These are phyloP conservation scores for Dacryopinax primogenitus DNA, from an alignment of 768 basidiomycete species.

Conservation along the genomic window DNA sequence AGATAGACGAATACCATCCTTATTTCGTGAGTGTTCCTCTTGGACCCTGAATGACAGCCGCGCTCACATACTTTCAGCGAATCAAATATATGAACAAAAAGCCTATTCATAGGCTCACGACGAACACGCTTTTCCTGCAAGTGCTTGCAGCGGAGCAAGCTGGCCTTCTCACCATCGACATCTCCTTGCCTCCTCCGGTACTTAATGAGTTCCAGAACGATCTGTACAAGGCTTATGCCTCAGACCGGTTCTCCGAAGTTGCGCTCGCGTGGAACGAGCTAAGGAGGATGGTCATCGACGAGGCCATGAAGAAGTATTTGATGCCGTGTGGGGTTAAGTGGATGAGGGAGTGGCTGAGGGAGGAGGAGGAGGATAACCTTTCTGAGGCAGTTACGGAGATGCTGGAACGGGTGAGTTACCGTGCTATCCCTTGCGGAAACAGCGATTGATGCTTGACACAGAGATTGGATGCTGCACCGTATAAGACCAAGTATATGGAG, in stretches of 20 bases:
- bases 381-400: constrained; percentile 52
- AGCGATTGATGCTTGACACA: constrained; percentile 24
- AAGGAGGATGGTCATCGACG: constrained; percentile 61
- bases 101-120: constrained; percentile 52
- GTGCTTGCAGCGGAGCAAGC: constrained; percentile 87
- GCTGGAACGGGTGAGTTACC: constrained; percentile 50
- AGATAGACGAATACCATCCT: constrained; percentile 36
- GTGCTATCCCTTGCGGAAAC: not conserved
- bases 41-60: not conserved
- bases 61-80: constrained; percentile 37
- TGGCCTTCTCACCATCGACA: constrained; percentile 62
- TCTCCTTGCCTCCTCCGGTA: constrained; percentile 50
- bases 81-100: constrained; percentile 91
- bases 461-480: constrained; percentile 78
- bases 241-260: constrained; percentile 71
- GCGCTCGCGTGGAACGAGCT: constrained; percentile 87
- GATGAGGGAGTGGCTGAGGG: constrained; percentile 75
- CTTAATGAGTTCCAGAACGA: constrained; percentile 57
- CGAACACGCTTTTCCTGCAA: constrained; percentile 69
- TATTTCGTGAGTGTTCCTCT: constrained; percentile 30
- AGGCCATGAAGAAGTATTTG: constrained; percentile 68
- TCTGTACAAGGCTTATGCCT: constrained; percentile 69
- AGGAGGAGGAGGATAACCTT: constrained; percentile 79
- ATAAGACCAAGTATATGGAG: constrained; percentile 45
- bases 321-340: constrained; percentile 76